These are phyloP conservation scores for Hanseniaspora mollemarum DNA, from an alignment of 805 yeast genomes.

Conservation along the genomic window DNA sequence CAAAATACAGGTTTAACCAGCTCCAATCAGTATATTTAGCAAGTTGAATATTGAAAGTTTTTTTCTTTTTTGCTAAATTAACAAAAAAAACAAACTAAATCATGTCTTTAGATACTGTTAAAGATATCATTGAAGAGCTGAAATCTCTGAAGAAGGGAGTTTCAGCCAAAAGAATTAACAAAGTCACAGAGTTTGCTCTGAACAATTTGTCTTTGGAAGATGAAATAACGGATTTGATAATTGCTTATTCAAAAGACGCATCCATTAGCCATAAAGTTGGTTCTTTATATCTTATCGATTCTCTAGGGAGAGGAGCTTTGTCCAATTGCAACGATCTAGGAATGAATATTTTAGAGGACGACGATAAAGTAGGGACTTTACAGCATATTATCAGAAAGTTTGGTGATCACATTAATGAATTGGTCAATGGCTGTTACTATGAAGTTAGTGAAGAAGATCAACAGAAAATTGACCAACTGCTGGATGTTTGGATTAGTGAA, in stretches of 20 bases:
- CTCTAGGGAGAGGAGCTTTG: slow-evolving; percentile 74
- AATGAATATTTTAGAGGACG: slow-evolving; percentile 29
- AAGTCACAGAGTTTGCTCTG: slow-evolving; percentile 66
- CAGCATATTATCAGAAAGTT: slow-evolving; percentile 62
- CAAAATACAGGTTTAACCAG: no score
- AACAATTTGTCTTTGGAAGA: slow-evolving; percentile 42
- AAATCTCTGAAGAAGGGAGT: slow-evolving; percentile 69
- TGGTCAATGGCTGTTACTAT: slow-evolving; percentile 52
- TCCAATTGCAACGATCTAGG: slow-evolving; percentile 46
- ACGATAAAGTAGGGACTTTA: slow-evolving; percentile 52
- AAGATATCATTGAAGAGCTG: slow-evolving; percentile 33
- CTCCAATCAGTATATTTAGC: no score
- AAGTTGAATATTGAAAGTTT: no score
- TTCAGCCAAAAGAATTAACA: slow-evolving; percentile 88
- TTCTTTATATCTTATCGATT: slow-evolving; percentile 79
- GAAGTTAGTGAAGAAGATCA: slow-evolving; percentile 46
- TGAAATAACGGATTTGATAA: slow-evolving; percentile 23
- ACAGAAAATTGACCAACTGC: slow-evolving; percentile 68
- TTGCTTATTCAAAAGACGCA: slow-evolving; percentile 50
- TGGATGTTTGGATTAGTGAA: slow-evolving; percentile 87
- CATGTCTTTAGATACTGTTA: slow-evolving; percentile 25
- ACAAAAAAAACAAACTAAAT: no score
- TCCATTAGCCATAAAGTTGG: slow-evolving; percentile 82
- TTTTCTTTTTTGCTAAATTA: not conserved
- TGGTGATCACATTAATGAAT: slow-evolving; percentile 49